Conservation (phyloP, 169 alveolate species). For the Plasmodium reichenowi region DNA sequence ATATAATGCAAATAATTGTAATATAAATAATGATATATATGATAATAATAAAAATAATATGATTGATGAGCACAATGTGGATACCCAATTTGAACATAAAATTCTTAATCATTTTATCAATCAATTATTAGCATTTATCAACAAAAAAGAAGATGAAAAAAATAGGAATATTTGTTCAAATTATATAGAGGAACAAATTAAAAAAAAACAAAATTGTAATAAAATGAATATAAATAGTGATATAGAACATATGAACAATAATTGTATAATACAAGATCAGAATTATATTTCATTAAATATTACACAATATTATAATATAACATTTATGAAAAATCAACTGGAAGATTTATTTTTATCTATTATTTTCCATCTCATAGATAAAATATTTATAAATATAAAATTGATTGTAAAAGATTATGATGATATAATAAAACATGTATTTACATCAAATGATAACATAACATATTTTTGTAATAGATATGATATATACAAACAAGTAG, state of each 20-base stretch:
- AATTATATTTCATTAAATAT: neutral
- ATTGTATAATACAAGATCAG: neutral
- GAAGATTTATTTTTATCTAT: slow-evolving; percentile 64
- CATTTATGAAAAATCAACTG: slow-evolving; percentile 47
- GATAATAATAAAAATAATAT: neutral
- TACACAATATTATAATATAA: neutral
- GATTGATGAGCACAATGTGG: neutral
- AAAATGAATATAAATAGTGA: neutral
- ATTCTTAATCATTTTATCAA: slow-evolving; percentile 24
- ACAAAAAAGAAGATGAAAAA: slow-evolving; percentile 5
- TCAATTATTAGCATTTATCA: slow-evolving; percentile 2
- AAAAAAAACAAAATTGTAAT: neutral
- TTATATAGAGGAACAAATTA: neutral
- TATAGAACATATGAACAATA: neutral
- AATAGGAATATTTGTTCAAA: neutral
- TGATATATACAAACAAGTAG: slow-evolving; percentile 30
- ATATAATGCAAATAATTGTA: neutral
- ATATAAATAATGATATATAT: neutral
- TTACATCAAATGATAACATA: slow-evolving; percentile 47
- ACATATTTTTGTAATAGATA: slow-evolving; percentile 42
- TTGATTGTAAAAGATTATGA: slow-evolving; percentile 40
- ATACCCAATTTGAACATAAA: neutral
- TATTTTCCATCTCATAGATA: slow-evolving; percentile 29
- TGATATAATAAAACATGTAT: neutral
- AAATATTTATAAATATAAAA: slow-evolving; percentile 19